These are phyloP conservation scores for Smittium mucronatum DNA, from an alignment of 371 early-diverging fungal species.

Conservation along the genomic window DNA sequence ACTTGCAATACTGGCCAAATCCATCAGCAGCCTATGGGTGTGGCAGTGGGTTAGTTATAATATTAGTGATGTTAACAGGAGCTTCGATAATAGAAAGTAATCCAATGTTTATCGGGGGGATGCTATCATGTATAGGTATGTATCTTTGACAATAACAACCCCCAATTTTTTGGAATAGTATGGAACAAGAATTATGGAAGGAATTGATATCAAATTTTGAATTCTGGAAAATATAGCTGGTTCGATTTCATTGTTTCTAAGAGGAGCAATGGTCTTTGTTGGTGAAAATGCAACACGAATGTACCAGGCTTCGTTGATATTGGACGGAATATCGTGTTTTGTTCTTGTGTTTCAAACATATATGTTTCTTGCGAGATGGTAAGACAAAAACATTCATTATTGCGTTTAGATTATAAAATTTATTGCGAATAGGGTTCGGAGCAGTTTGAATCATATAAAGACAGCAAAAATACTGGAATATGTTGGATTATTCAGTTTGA, in stretches of 20 bases:
- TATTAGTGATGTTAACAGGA: not conserved
- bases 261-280: not conserved
- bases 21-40: not conserved
- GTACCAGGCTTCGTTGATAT: not conserved
- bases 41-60: not conserved
- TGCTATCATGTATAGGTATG: constrained; percentile 4
- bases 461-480: not conserved
- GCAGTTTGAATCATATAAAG: not conserved
- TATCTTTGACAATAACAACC: not conserved
- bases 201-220: no score
- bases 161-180: not conserved
- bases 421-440: not conserved
- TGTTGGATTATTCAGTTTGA: not conserved
- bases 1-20: constrained; percentile 6
- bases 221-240: no score
- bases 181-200: not conserved
- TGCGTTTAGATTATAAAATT: not conserved
- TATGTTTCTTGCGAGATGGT: constrained; percentile 4
- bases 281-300: not conserved
- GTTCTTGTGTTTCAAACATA: not conserved
- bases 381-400: not conserved
- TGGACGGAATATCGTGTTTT: not conserved
- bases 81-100: not conserved
- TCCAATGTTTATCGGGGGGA: not conserved
- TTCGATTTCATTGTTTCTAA: not conserved